A percentile compares a stretch with the other conserved stretches of the same genome.
Evolutionary conservation across 1,284 basidiomycete species (phyloP).

Genomic region (Moesziomyces sp.): DNA sequence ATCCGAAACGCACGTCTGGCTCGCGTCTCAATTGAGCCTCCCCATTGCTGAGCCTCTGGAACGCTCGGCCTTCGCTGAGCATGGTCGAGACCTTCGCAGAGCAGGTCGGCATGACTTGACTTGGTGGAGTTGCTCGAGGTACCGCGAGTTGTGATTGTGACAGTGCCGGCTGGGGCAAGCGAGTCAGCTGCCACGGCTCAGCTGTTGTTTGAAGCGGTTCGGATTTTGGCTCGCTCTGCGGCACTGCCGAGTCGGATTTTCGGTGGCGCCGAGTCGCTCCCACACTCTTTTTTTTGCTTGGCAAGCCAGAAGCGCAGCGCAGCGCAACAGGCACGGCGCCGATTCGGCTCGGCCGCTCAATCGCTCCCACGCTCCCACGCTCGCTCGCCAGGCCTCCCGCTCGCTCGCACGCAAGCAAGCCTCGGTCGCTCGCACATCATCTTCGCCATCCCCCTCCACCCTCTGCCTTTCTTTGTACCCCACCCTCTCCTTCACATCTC

Average conservation of each 20-base stretch:
- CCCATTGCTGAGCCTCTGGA: not conserved
- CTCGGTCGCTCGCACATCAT: not conserved
- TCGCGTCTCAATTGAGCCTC: not conserved
- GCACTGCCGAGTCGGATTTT: too few relatives aligned
- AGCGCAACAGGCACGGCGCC: too few relatives aligned
- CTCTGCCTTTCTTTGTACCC: not conserved
- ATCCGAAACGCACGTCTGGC: slow-evolving; percentile 7
- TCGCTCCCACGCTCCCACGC: not conserved
- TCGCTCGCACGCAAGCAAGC: not conserved
- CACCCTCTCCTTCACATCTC: not conserved
- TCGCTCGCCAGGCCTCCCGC: too few relatives aligned
- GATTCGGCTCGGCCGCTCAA: not conserved
- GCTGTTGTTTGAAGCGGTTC: too few relatives aligned
- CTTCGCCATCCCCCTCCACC: not conserved
- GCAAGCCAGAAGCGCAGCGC: too few relatives aligned
- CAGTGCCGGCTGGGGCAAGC: too few relatives aligned
- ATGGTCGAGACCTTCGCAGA: not conserved
- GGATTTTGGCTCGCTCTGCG: too few relatives aligned
- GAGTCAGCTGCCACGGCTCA: too few relatives aligned
- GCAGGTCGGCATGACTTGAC: too few relatives aligned
- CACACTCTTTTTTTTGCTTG: not conserved
- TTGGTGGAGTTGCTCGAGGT: too few relatives aligned
- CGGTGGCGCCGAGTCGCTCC: too few relatives aligned
- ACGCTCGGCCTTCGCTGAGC: not conserved
- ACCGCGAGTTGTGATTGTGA: too few relatives aligned